These are phyloP conservation scores for Hygrocybe coccinea DNA, from an alignment of 768 basidiomycete genomes.

Conservation along the genomic window DNA sequence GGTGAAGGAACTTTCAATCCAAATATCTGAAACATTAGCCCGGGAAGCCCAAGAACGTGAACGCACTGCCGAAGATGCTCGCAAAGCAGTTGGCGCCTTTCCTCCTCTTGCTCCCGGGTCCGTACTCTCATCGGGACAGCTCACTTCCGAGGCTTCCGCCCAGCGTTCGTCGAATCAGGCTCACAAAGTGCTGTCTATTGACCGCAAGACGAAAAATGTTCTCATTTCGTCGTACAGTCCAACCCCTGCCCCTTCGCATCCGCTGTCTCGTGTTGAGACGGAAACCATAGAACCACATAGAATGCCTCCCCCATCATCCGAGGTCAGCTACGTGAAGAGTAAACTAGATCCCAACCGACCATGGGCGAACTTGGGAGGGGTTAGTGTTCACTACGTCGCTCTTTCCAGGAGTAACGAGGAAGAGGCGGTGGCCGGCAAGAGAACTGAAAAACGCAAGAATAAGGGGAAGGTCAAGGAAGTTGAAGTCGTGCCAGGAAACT, in stretches of 20 bases:
- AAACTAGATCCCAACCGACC: slow-evolving; percentile 29
- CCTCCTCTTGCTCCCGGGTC: slow-evolving; percentile 45
- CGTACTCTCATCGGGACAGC: not conserved
- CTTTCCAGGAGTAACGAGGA: slow-evolving; percentile 12
- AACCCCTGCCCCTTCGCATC: slow-evolving; percentile 35
- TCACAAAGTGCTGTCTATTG: slow-evolving; percentile 59
- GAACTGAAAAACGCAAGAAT: no score
- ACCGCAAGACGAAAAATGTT: slow-evolving; percentile 46
- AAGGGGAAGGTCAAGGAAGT: no score
- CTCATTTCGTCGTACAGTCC: slow-evolving; percentile 49
- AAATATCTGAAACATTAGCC: slow-evolving; percentile 40
- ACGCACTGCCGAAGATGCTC: slow-evolving; percentile 44
- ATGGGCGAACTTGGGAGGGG: slow-evolving; percentile 41
- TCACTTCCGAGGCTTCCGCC: not conserved
- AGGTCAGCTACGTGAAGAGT: slow-evolving; percentile 34
- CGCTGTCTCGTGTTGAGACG: slow-evolving; percentile 30
- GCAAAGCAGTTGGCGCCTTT: slow-evolving; percentile 55
- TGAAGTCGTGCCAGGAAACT: no score
- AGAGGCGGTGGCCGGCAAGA: not conserved
- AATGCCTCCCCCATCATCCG: slow-evolving; percentile 35
- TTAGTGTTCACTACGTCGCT: slow-evolving; percentile 35
- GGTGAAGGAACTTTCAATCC: slow-evolving; percentile 38
- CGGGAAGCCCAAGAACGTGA: slow-evolving; percentile 48
- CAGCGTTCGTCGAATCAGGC: slow-evolving; percentile 30
- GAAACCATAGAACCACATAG: slow-evolving; percentile 36